These are phyloP conservation scores for Ganoderma sinense DNA, from an alignment of 1,284 basidiomycete genomes.

Conservation along the genomic window DNA sequence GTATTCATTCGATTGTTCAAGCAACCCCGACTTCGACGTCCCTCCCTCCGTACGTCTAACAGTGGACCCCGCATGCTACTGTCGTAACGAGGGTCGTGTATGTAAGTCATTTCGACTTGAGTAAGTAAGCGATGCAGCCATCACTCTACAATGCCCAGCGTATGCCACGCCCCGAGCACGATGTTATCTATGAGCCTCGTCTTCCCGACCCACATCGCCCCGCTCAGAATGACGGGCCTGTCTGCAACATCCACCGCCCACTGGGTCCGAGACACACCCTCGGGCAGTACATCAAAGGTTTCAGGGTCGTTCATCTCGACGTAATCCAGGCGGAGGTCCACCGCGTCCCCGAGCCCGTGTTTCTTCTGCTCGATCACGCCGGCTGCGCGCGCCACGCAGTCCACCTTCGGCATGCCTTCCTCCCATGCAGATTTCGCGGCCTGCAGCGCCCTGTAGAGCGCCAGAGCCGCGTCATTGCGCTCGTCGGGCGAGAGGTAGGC, in stretches of 20 bases:
- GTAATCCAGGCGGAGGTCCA: conserved; percentile 81
- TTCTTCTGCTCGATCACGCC: conserved; percentile 46
- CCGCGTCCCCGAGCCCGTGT: conserved; percentile 41
- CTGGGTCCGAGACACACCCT: conserved; percentile 38
- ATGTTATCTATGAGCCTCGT: conserved; percentile 96
- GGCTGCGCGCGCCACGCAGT: conserved; percentile 57
- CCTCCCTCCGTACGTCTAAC: too few relatives aligned
- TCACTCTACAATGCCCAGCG: conserved; percentile 34
- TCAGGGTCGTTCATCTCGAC: conserved; percentile 88
- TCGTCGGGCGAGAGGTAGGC: conserved; percentile 80
- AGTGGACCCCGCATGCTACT: too few relatives aligned
- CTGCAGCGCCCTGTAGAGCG: conserved; percentile 75
- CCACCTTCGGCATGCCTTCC: conserved; percentile 56
- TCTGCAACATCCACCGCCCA: conserved; percentile 34
- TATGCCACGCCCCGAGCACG: conserved; percentile 65
- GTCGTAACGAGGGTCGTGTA: too few relatives aligned
- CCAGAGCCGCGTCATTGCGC: conserved; percentile 69
- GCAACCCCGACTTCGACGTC: too few relatives aligned
- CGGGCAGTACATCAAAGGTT: conserved; percentile 70
- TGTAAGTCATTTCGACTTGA: too few relatives aligned
- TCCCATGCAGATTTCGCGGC: conserved; percentile 65
- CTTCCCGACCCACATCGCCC: conserved; percentile 87
- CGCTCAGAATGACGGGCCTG: conserved; percentile 81
- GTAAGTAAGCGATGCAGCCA: background rate
- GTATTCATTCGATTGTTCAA: too few relatives aligned